Evolutionary conservation across 768 basidiomycete genomes (phyloP).

Genomic region (Boletus subparvulus): DNA sequence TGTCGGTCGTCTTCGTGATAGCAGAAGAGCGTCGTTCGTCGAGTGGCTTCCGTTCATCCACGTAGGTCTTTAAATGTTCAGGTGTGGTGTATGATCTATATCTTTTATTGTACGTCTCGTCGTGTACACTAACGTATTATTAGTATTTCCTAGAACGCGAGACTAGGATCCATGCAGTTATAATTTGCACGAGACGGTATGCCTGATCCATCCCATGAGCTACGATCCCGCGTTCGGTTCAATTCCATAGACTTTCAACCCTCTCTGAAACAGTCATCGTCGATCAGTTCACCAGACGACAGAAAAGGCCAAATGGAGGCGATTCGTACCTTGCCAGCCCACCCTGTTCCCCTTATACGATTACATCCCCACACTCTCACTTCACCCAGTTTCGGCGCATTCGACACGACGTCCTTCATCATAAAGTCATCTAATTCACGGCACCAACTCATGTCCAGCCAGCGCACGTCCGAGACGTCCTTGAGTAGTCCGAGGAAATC

Average conservation of each 20-base stretch:
- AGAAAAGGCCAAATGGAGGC: neutral
- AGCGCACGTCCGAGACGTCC: constrained; percentile 44
- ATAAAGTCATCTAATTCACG: constrained; percentile 80
- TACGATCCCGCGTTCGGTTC: constrained; percentile 40
- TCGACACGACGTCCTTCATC: constrained; percentile 63
- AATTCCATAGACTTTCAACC: constrained; percentile 30
- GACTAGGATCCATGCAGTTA: neutral
- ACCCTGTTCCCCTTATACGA: constrained; percentile 45
- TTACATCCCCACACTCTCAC: constrained; percentile 60
- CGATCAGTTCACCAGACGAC: neutral
- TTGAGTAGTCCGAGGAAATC: constrained; percentile 43
- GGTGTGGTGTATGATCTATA: neutral
- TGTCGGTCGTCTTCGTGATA: neutral
- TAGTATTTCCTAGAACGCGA: too few species aligned
- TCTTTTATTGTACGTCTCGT: neutral
- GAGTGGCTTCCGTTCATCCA: neutral
- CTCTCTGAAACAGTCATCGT: constrained; percentile 15
- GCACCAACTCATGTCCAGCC: constrained; percentile 84
- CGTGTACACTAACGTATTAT: neutral
- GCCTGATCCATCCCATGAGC: neutral
- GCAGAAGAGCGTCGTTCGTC: neutral
- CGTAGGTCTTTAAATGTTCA: neutral
- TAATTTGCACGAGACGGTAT: neutral
- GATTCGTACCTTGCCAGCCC: constrained; percentile 42
- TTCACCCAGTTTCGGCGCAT: constrained; percentile 39